Conservation (phyloP, 2,329 filamentous ascomycete genomes). For the Fusarium sp. region DNA sequence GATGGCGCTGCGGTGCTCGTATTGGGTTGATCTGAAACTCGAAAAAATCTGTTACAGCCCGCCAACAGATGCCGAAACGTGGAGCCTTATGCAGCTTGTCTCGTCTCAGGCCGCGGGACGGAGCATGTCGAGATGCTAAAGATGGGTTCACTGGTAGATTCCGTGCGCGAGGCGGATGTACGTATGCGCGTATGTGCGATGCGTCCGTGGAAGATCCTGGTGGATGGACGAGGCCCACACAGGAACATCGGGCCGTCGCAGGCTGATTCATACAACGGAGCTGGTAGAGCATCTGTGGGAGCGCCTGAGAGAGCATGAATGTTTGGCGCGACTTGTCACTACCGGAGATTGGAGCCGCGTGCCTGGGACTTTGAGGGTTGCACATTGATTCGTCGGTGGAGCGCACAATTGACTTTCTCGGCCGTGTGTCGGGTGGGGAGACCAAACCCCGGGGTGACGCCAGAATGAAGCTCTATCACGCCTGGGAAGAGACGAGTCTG, state of each 20-base stretch:
- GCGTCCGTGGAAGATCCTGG: neutral
- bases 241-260: constrained; percentile 41
- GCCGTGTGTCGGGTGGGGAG: neutral
- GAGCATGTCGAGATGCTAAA: constrained; percentile 10
- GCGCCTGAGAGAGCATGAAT: constrained; percentile 1
- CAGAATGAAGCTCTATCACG: constrained; percentile 2
- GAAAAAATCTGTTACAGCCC: constrained; percentile 5
- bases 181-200: neutral
- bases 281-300: neutral
- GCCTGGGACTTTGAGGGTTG: neutral
- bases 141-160: constrained; percentile 10
- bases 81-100: constrained; percentile 34
- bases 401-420: constrained; percentile 10
- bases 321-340: neutral
- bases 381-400: constrained; percentile 6
- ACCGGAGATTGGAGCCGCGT: constrained; percentile 10
- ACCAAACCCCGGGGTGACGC: constrained; percentile 4
- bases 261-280: constrained; percentile 25
- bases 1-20: neutral
- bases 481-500: neutral
- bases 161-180: neutral
- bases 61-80: constrained; percentile 23
- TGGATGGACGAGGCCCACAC: constrained; percentile 13
- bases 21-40: constrained; percentile 16
- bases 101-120: constrained; percentile 8